Base-by-base conservation (phyloP, 176 grass and related monocot genomes). In the Rhipidocladum racemiflorum region DNA sequence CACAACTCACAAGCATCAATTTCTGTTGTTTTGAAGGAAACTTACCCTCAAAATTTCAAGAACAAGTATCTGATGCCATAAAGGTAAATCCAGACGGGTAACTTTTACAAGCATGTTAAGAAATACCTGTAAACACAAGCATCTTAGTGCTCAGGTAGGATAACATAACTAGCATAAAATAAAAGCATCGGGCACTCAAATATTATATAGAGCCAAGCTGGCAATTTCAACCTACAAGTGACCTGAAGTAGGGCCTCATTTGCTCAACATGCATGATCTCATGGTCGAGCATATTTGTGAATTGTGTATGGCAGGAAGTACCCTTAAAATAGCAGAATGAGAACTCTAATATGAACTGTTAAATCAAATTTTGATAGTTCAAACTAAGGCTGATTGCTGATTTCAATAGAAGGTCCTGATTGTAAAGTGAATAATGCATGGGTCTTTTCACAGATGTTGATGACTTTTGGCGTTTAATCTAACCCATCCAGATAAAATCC, bases 31-130 rank as follows among this genome's bases (percentile, higher is more conserved):
- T 59, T 25, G 50, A 74, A 65, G 49, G 28, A 75, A 90, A 74
- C 85, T 89, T 90, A 98, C 95, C 91, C 92, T 93, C 62, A 98
- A 83, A 87, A 98, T 91, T 88, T 98, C 95, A 76, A 98, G 92
- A 72, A 98, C 95, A 70, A 98, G 95, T 86, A 98, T 98, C 42
- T 86, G 92, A 84, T 98, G 95, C 95, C 95, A 98, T 82, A 98
- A 90, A 75, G 95, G 95, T 76, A 98, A 90, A 88, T 98, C 92
- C 80, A 93, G 85, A 69, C 90, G 75, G 70, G 92, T 95, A 81
- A 98, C 92, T 86, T 98, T 98, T 50, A 98, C 95, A 69, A 98
- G 88, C 88, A 95, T 94, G 74, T 98, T 98, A 69, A 98, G 90
- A 63, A 98, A 98, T 57, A 98, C 95, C 95, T 98, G 86, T 61